A percentile compares a stretch with the other conserved stretches of the same genome.
phyloP scores from a whole-genome alignment of 1,139 yeast genomes.

The Lizanozyma gosingica region DNA sequence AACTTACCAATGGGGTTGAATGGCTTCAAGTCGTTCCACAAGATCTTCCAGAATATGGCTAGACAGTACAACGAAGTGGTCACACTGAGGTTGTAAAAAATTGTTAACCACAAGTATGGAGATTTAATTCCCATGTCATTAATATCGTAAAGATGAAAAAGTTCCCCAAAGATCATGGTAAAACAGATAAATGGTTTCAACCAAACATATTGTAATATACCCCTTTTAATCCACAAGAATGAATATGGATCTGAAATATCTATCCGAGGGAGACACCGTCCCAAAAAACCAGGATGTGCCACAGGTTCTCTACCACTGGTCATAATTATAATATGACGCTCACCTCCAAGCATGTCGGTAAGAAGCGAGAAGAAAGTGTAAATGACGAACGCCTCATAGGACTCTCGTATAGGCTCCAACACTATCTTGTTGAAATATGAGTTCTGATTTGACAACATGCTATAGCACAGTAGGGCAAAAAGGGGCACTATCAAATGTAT shows the following conservation, averaged over 20 bases:
- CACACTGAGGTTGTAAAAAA: conserved; percentile 73
- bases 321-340: conserved; percentile 65
- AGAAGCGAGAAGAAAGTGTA: conserved; percentile 84
- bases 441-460: conserved; percentile 38
- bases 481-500: conserved; percentile 63
- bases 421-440: conserved; percentile 31
- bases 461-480: conserved; percentile 46
- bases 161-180: conserved; percentile 42
- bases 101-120: conserved; percentile 56
- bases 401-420: conserved; percentile 74
- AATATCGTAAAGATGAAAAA: conserved; percentile 41
- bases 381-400: conserved; percentile 92
- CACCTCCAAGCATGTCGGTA: conserved; percentile 86
- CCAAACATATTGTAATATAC: conserved; percentile 93
- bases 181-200: conserved; percentile 73
- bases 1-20: conserved; percentile 90
- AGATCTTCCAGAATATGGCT: conserved; percentile 87
- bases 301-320: conserved; percentile 73
- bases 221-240: conserved; percentile 70
- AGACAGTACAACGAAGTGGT: conserved; percentile 74
- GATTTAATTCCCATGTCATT: conserved; percentile 42
- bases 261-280: conserved; percentile 41
- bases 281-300: conserved; percentile 56
- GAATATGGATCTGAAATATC: conserved; percentile 85
- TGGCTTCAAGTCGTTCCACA: conserved; percentile 65